phyloP scores from a whole-genome alignment of 1,284 basidiomycete species.

The Spongiforma sp. region DNA sequence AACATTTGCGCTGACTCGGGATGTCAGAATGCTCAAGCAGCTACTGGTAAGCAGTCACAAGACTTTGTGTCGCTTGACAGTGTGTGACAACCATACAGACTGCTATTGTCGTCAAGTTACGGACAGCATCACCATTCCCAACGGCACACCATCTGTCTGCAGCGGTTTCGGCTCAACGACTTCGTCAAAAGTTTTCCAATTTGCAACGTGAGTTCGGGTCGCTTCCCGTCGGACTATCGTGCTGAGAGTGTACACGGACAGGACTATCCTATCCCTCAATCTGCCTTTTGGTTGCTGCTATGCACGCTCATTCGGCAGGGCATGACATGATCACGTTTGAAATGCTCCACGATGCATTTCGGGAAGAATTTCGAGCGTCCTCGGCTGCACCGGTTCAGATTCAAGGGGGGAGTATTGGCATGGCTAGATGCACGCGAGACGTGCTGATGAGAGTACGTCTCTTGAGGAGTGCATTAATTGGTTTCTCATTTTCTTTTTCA shows the following conservation, averaged over 20 bases:
- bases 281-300: constrained; percentile 75
- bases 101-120: constrained; percentile 51
- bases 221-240: neutral
- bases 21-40: constrained; percentile 66
- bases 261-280: constrained; percentile 72
- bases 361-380: constrained; percentile 69
- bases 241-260: constrained; percentile 33
- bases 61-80: constrained; percentile 18
- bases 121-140: constrained; percentile 57
- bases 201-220: constrained; percentile 51
- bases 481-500: constrained; percentile 36
- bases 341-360: constrained; percentile 74
- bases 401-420: constrained; percentile 74
- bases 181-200: constrained; percentile 52
- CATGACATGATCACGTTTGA: constrained; percentile 79
- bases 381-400: constrained; percentile 74
- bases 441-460: constrained; percentile 64
- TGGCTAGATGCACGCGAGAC: constrained; percentile 66
- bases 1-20: constrained; percentile 69
- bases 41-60: constrained; percentile 61
- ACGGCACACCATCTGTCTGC: constrained; percentile 45
- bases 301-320: constrained; percentile 67
- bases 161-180: constrained; percentile 56
- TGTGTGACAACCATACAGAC: constrained; percentile 49
- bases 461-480: neutral